phyloP scores from a whole-genome alignment of 345 rosid species.

The Dipteronia sinensis region DNA sequence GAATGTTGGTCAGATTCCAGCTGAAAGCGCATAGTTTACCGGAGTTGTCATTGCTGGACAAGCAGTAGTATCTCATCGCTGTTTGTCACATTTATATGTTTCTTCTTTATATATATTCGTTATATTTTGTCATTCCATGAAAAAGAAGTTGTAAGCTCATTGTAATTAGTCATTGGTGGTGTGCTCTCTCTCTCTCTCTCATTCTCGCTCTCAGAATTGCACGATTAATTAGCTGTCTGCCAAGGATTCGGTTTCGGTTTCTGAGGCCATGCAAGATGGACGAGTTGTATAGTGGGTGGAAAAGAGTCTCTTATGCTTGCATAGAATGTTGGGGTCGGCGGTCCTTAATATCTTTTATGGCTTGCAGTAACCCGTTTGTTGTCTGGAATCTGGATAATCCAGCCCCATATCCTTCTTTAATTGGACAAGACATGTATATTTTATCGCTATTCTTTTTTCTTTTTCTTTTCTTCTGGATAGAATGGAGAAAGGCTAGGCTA shows the following conservation, averaged over 20 bases:
- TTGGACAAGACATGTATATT: slow-evolving; percentile 19
- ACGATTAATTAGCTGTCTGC: background rate
- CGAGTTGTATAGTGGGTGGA: slow-evolving; percentile 5
- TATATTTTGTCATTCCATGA: slow-evolving; percentile 21
- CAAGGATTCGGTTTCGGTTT: background rate
- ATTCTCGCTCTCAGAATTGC: background rate
- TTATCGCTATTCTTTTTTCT: background rate
- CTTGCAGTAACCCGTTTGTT: background rate
- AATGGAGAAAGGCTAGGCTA: background rate
- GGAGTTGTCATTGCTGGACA: slow-evolving; percentile 11
- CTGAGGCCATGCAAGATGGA: slow-evolving; percentile 7
- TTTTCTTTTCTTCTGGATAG: background rate
- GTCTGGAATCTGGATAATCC: background rate
- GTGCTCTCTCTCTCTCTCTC: background rate
- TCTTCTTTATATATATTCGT: slow-evolving; percentile 24
- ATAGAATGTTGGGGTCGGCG: background rate
- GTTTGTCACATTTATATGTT: slow-evolving; percentile 27
- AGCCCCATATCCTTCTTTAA: slow-evolving; percentile 1
- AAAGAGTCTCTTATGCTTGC: background rate
- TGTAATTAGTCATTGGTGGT: slow-evolving; percentile 41
- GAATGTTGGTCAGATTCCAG: slow-evolving; percentile 40
- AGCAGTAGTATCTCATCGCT: slow-evolving; percentile 22
- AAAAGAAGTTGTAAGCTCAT: slow-evolving; percentile 24
- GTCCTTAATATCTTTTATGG: background rate
- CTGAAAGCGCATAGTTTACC: slow-evolving; percentile 32